phyloP scores from a whole-genome alignment of 139 green algal species.

The Haematococcus sp. region DNA sequence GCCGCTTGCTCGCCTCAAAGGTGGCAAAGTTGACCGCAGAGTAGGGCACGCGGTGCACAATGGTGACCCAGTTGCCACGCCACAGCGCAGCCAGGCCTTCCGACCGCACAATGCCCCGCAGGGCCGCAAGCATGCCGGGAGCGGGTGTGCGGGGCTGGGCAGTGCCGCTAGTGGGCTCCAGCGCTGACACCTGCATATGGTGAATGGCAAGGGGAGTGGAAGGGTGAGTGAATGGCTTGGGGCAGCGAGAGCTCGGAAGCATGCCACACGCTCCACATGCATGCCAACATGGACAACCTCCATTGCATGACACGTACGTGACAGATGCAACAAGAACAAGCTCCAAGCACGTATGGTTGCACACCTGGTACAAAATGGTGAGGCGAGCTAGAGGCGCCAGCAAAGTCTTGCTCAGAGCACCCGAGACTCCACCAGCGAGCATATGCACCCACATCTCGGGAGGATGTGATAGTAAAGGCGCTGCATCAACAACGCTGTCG shows the following conservation, averaged over 20 bases:
- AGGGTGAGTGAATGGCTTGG: background rate
- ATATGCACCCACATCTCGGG: constrained; percentile 1
- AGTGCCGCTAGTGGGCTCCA: background rate
- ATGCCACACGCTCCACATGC: too few relatives aligned
- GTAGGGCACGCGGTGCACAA: constrained; percentile 96
- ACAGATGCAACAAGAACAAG: background rate
- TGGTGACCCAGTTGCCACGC: constrained; percentile 89
- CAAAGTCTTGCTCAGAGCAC: constrained; percentile 82
- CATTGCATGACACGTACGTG: too few relatives aligned
- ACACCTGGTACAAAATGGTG: constrained; percentile 96
- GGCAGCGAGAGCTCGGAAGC: too few relatives aligned
- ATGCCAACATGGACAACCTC: background rate
- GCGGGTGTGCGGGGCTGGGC: background rate
- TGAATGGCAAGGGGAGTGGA: background rate
- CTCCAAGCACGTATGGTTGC: background rate
- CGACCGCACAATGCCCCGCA: constrained; percentile 36
- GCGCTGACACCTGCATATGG: constrained; percentile 1
- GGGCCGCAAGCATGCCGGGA: background rate
- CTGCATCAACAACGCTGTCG: too few relatives aligned
- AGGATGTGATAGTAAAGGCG: too few relatives aligned
- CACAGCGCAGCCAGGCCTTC: constrained; percentile 87
- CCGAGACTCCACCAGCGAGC: constrained; percentile 81
- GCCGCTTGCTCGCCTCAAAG: constrained; percentile 73
- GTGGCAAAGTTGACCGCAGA: constrained; percentile 92
- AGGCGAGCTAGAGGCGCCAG: constrained; percentile 90